Base-by-base conservation (phyloP, 2,329 filamentous ascomycete species). In the Microcera coccophila region DNA sequence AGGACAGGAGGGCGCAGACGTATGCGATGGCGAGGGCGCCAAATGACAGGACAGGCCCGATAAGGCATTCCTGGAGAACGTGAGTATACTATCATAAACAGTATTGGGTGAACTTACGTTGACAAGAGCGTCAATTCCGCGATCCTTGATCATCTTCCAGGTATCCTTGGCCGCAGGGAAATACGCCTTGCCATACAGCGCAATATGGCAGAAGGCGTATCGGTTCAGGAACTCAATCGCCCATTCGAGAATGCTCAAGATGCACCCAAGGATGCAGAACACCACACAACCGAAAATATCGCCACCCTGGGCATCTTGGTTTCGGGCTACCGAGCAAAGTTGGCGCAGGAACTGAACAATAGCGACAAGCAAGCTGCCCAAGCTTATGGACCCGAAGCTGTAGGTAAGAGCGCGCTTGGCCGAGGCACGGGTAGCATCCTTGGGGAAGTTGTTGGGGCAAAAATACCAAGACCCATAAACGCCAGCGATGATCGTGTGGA, bases 401-500 rank as follows among this genome's bases (percentile, higher is more conserved):
- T 93, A 93, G 1, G 91, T 96, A 48, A 93, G 73, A 1, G 90
- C 81, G 12, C 91, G 81, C 55, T 79, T 84, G 51, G 93, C 78
- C 0, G 91, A 87, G n/a, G 88, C 87, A 11, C 89, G 80, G 1
- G 91, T 96, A 1, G 88, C 83, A 10, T 82, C 82, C 49, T 78
- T 82, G 21, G 90, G 89, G 58, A 88, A 85, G 33, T 81, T 78
- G 44, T 74, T 68, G 1, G 79, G 66, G 50, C 79, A 85, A 63
- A 95, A 96, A 70, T 95, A 97, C 91, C 91, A 97, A 1, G 85
- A 85, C 1, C 89, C 90, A 57, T 95, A 96, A 1, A 95, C 83
- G 1, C 91, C 90, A 0, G 89, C 86, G 45, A 95, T 85, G 18
- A 82, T 90, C 2, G 85, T 85, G 62, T 97, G 90, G 36, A 95